These are phyloP conservation scores for Linaria vulgaris DNA, from an alignment of 257 asterid genomes.

Conservation along the genomic window DNA sequence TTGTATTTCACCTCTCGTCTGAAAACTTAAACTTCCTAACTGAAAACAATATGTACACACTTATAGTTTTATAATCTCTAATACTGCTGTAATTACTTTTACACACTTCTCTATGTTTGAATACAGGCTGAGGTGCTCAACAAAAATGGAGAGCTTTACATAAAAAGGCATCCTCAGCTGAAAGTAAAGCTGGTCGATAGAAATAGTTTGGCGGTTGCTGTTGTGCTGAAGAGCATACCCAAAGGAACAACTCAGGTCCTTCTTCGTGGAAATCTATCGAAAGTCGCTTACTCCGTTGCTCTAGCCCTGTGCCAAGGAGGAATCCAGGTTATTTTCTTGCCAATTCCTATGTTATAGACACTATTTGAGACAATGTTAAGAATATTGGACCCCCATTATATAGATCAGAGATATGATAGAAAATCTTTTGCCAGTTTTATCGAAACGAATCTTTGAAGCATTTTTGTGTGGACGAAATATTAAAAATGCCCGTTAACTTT, in stretches of 20 bases:
- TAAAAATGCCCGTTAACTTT: too few relatives aligned
- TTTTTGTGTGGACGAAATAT: too few relatives aligned
- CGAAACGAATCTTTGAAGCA: too few relatives aligned
- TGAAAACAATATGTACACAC: too few relatives aligned
- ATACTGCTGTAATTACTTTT: too few relatives aligned
- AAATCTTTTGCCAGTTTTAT: too few relatives aligned
- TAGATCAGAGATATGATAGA: too few relatives aligned
- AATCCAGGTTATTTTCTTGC: constrained; percentile 43
- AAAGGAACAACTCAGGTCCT: constrained; percentile 61
- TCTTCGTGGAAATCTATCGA: constrained; percentile 57
- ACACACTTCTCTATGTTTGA: too few relatives aligned
- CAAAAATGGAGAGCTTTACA: constrained; percentile 52
- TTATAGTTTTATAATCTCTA: too few relatives aligned
- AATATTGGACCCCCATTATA: too few relatives aligned
- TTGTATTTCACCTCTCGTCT: neutral
- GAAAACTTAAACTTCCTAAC: too few relatives aligned
- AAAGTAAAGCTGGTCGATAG: constrained; percentile 80
- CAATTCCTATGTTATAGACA: neutral
- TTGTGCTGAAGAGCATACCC: constrained; percentile 71
- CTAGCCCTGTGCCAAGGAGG: constrained; percentile 67
- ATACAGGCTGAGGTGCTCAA: constrained; percentile 65
- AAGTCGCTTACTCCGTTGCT: constrained; percentile 65
- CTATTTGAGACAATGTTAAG: too few relatives aligned
- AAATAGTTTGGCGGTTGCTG: constrained; percentile 74
- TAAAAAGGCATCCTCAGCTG: constrained; percentile 56